These are phyloP conservation scores for Saprolegnia diclina DNA, from an alignment of 352 stramenopile species.

Conservation along the genomic window DNA sequence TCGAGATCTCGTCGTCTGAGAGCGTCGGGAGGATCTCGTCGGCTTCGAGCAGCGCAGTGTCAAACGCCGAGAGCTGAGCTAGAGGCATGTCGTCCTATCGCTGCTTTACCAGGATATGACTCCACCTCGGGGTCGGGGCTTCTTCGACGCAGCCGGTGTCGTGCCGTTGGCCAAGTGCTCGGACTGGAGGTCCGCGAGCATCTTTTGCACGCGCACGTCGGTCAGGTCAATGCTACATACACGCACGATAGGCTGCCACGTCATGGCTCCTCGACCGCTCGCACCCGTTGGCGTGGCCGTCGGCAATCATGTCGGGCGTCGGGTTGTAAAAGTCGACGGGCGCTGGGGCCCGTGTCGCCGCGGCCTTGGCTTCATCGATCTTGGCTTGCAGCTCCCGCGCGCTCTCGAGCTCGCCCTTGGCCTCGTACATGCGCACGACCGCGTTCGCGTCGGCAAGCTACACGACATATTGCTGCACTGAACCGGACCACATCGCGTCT, in stretches of 20 bases:
- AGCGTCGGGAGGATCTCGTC: constrained; percentile 61
- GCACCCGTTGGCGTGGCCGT: constrained; percentile 70
- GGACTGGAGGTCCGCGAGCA: constrained; percentile 74
- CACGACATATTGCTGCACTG: background rate
- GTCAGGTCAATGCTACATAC: constrained; percentile 64
- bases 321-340: constrained; percentile 76
- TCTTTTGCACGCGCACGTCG: constrained; percentile 62
- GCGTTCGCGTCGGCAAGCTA: constrained; percentile 62
- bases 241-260: background rate
- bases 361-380: constrained; percentile 47
- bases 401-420: constrained; percentile 51
- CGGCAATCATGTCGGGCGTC: constrained; percentile 66
- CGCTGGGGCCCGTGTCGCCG: constrained; percentile 3
- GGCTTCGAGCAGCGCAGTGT: constrained; percentile 5
- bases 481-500: background rate
- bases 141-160: constrained; percentile 8
- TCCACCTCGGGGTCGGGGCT: too few species aligned
- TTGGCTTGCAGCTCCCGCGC: constrained; percentile 60
- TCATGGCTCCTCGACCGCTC: too few species aligned
- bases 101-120: background rate
- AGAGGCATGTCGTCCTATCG: background rate
- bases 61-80: background rate
- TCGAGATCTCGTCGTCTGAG: constrained; percentile 60
- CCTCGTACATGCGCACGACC: constrained; percentile 59
- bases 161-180: constrained; percentile 45